Base-by-base conservation (phyloP, 768 basidiomycete species). In the Termitomyces sp. region DNA sequence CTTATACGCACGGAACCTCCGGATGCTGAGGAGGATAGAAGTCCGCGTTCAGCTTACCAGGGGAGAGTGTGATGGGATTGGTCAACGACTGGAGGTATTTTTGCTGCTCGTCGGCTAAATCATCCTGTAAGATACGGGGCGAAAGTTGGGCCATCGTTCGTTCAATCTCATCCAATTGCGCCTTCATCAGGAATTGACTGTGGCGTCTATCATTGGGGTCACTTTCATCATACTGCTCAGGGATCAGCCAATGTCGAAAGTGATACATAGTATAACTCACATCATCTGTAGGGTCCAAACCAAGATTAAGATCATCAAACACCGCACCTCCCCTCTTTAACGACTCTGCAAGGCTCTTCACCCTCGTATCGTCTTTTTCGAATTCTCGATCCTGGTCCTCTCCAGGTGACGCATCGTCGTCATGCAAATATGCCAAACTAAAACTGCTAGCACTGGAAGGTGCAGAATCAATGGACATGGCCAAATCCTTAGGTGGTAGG, bases 141-240 rank as follows among this genome's bases (percentile, higher is more conserved):
- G 87, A 88, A 50, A 88, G 80, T 57, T 84, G 82, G 14, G 79
- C 83, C 63, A 88, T 74, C 51, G 79, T 79, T 84, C 78, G 79
- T 65, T 93, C 90, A 45, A 93, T 87, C 68, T 87, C 86, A 64
- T 93, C 90, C 22, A 93, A 71, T 65, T 87, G 80, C 17, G 84
- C 83, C 60, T 77, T 83, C 83, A 92, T 82, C 42, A 86, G 69
- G 60, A 83, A 78, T 61, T 91, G 90, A 66, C 88, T 91, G 64
- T 79, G 80, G 41, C 88, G 78, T 56, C 81, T 79, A 68, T 90
- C 89, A 63, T 89, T 76, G 43, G 86, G 85, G 62, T 90, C 89
- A 60, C 82, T 73, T 44, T 82, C 79, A 56, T 88, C 85, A 60
- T 79, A 85, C 86, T 89, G 61, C 7, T 34, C 21, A 26, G 50